These are phyloP conservation scores for Trichosporon faecale DNA, from an alignment of 1,284 basidiomycete genomes.

Conservation along the genomic window DNA sequence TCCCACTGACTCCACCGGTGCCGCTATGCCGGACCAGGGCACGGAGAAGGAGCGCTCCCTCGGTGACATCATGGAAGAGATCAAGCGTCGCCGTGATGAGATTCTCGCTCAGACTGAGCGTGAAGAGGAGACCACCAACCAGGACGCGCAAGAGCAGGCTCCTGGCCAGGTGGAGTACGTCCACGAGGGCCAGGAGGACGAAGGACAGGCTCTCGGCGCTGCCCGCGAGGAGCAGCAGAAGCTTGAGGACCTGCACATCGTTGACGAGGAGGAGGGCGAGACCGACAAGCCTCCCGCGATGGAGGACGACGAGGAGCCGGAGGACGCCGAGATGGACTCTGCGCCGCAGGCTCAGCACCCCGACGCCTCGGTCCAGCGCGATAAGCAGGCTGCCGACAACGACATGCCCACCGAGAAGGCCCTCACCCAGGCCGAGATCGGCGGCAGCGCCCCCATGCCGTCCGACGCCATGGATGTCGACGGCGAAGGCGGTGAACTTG, in stretches of 20 bases:
- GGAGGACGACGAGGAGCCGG: constrained; percentile 27
- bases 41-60: constrained; percentile 71
- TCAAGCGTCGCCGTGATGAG: constrained; percentile 77
- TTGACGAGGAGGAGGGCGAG: constrained; percentile 57
- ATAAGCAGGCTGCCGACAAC: constrained; percentile 27
- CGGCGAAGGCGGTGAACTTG: constrained; percentile 45
- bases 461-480: constrained; percentile 42
- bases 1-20: constrained; percentile 42
- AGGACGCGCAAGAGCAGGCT: constrained; percentile 52
- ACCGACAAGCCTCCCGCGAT: constrained; percentile 14
- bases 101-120: constrained; percentile 63
- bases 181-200: constrained; percentile 65
- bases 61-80: constrained; percentile 81
- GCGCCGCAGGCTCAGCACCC: constrained; percentile 16
- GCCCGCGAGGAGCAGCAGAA: constrained; percentile 76
- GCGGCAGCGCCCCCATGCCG: constrained; percentile 26
- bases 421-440: constrained; percentile 49
- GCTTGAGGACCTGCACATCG: constrained; percentile 72
- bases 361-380: constrained; percentile 25
- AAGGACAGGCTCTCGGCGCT: constrained; percentile 81
- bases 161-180: constrained; percentile 76
- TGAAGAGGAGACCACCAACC: constrained; percentile 48
- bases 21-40: constrained; percentile 37
- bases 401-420: constrained; percentile 46
- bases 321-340: constrained; percentile 18